Evolutionary conservation across 2,329 filamentous ascomycete species (phyloP), one percentile per base, ranked within the genome.

Genomic region (Phaeosphaeria sp.): DNA sequence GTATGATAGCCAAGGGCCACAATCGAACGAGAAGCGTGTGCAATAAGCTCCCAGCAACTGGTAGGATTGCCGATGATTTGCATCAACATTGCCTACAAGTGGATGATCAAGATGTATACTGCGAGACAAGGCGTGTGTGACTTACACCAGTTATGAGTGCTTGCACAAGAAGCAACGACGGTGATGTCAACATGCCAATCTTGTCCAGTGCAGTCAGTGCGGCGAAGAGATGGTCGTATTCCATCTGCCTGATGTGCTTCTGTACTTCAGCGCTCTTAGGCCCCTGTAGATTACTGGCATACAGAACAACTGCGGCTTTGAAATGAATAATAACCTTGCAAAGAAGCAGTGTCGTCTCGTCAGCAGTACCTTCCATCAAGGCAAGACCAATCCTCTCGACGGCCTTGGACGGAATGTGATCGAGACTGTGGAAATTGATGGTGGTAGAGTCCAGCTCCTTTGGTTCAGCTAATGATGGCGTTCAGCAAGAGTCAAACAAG

Each of bases 311-410:
- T 5, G 64, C 64, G 30, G 69, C 72, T 48, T 72, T 71, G 46
- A 70, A 72, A 55, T 75, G 72, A 15, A 75, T 62, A 25, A 74
- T 66, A 15, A 76, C 66, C 42, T 71, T 72, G 59, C 71, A 75
- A 33, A 73, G 50, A 4, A 63, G 65, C 11, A 72, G 62, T 1
- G 70, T 75, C 25, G 63, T 66, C 43, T 74, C 68, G 43, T 73
- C 69, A 2, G 62, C 70, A 15, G 52, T 68, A 20, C 66, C 66
- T 47, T 73, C 68, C 57, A 74, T 63, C 46, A 76, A 56, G 7
- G 63, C 63, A 33, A 74, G 60, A 15, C 65, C 68, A 21, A 75
- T 75, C 21, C 63, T 63, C 46, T 74, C 70, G 18, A 74, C 55
- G 1, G 71, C 67, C 39, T 66, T 69, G n/a, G 68, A 54, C 7